phyloP scores from a whole-genome alignment of 2,329 filamentous ascomycete genomes.

The Fusarium buharicum region DNA sequence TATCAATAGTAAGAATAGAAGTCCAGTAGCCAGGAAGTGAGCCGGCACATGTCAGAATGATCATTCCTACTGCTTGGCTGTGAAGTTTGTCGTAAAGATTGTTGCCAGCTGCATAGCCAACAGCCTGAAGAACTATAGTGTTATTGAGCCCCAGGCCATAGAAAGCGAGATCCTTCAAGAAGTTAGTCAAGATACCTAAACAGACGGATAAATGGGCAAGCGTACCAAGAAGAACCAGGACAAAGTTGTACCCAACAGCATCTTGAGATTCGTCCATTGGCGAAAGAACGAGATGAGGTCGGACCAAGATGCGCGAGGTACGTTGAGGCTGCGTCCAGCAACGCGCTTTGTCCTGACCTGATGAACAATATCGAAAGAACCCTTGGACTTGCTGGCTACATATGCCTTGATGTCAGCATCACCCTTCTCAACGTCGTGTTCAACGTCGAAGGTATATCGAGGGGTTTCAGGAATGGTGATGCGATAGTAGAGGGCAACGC shows the following conservation, averaged over 20 bases:
- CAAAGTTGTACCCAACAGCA: slow-evolving; percentile 78
- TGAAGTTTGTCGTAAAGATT: slow-evolving; percentile 75
- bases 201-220: neutral
- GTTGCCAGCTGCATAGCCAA: slow-evolving; percentile 73
- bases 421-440: slow-evolving; percentile 78
- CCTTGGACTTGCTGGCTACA: slow-evolving; percentile 59
- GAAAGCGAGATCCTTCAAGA: slow-evolving; percentile 68
- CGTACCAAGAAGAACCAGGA: slow-evolving; percentile 81
- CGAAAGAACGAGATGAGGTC: slow-evolving; percentile 76
- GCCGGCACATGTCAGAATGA: slow-evolving; percentile 81
- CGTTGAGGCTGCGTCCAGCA: slow-evolving; percentile 64
- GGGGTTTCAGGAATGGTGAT: slow-evolving; percentile 88
- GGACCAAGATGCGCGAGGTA: slow-evolving; percentile 75
- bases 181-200: slow-evolving; percentile 10
- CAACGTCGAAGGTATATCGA: slow-evolving; percentile 83
- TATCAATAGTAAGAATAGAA: slow-evolving; percentile 78
- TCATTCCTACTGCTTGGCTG: slow-evolving; percentile 79
- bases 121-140: slow-evolving; percentile 74
- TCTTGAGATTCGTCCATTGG: slow-evolving; percentile 75
- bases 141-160: slow-evolving; percentile 82
- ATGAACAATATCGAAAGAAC: slow-evolving; percentile 59
- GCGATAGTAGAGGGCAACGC: slow-evolving; percentile 84
- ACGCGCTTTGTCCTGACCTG: slow-evolving; percentile 64
- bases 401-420: slow-evolving; percentile 76
- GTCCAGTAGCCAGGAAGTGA: slow-evolving; percentile 85